Evolutionary conservation across 2,329 filamentous ascomycete species (phyloP), one percentile per base, ranked within the genome.

Genomic region (Fusarium foetens): DNA sequence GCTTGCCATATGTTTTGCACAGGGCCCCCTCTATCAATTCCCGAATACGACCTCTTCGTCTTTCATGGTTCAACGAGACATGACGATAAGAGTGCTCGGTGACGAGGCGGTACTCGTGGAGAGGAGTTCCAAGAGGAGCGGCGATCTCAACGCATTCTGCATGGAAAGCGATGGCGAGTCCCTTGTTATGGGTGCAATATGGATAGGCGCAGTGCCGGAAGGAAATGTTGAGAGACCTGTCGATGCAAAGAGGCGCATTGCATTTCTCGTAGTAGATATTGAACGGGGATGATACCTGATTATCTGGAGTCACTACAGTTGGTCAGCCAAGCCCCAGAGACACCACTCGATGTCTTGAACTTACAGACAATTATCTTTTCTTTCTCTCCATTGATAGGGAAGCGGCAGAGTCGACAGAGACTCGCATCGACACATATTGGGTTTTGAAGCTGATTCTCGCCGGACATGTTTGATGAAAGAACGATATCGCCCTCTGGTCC

Each of bases 281-380:
- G 16, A 58, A 63, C 4, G 39, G 27, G 0, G 39, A 52, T 3
- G 66, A 68, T 10, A 41, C 19, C 1, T 27, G 35, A 19, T 31
- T 25, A 31, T 69, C 36, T 3, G 58, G 7, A 6, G 45, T 48
- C 5, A 68, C 65, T 69, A 8, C 3, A 16, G 19, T 2, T 13
- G 46, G 16, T 57, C 4, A 57, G 53, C 9, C 6, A 2, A 6
- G 2, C 1, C 13, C 6, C 0, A 14, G 14, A 29, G 31, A n/a
- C 3, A 2, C 6, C 1, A 27, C 8, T 25, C 0, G 0, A 19
- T 14, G 0, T 0, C 0, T 4, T 6, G 0, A 4, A 29, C 27
- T 17, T n/a, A 58, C 65, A 19, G 0, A 25, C 21, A 5, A 53
- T 14, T 6, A 68, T 48, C 0, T 11, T 14, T 0, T 69, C 45